A percentile compares a stretch with the other conserved stretches of the same genome.
Evolutionary conservation across 176 grass and related monocot genomes (phyloP).

Genomic region (Microstegium vimineum): DNA sequence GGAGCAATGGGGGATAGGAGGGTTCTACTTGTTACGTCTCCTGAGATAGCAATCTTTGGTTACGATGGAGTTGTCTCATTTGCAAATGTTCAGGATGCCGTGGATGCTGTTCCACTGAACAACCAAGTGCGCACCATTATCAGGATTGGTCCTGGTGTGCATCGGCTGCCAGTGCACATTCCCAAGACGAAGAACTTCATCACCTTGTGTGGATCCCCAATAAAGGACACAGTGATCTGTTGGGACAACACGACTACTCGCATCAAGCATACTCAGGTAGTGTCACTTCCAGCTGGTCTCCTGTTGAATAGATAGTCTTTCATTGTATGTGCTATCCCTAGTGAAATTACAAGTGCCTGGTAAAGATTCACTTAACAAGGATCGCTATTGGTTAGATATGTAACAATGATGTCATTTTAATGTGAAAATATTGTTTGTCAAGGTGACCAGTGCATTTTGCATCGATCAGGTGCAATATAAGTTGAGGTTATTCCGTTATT

Average conservation of each 20-base stretch:
- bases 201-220: slow-evolving; percentile 31
- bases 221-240: slow-evolving; percentile 41
- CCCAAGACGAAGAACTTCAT: slow-evolving; percentile 68
- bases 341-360: background rate
- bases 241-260: slow-evolving; percentile 44
- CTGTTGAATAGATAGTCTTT: slow-evolving; percentile 7
- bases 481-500: background rate
- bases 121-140: slow-evolving; percentile 45
- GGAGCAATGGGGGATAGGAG: background rate
- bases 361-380: background rate
- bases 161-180: slow-evolving; percentile 39
- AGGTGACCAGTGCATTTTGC: background rate
- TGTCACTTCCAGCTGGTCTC: background rate
- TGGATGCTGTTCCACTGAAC: slow-evolving; percentile 48
- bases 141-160: slow-evolving; percentile 38
- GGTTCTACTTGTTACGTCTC: background rate
- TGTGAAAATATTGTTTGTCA: background rate
- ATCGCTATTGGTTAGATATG: background rate
- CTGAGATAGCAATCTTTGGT: background rate
- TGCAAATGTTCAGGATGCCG: slow-evolving; percentile 34
- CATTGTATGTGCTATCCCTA: background rate
- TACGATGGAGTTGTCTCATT: slow-evolving; percentile 7
- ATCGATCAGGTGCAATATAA: background rate
- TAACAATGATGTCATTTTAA: background rate
- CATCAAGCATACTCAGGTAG: slow-evolving; percentile 56